These are phyloP conservation scores for Tulasnella sp. DNA, from an alignment of 768 basidiomycete species.

Conservation along the genomic window DNA sequence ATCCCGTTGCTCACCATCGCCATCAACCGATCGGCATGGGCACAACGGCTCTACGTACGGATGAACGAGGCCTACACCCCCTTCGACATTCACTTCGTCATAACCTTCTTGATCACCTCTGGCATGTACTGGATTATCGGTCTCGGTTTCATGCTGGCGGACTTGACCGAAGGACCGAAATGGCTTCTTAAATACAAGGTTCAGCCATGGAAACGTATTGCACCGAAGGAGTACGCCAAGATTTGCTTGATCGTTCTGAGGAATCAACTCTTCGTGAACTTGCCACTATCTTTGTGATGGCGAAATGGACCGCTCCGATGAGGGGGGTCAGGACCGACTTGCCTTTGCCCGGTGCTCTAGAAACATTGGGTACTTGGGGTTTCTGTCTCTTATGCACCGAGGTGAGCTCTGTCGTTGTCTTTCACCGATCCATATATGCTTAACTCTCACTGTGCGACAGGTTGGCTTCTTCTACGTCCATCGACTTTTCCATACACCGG, in stretches of 20 bases:
- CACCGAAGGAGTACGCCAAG: conserved; percentile 8
- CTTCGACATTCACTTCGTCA: neutral
- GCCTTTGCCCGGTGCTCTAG: conserved; percentile 6
- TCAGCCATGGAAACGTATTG: conserved; percentile 6
- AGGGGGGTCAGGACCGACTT: conserved; percentile 4
- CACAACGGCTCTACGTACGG: neutral
- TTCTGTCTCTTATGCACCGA: conserved; percentile 5
- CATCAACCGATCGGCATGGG: neutral
- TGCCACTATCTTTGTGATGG: neutral
- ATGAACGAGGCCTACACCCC: conserved; percentile 2
- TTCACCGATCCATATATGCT: neutral
- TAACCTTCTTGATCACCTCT: neutral
- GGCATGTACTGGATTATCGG: neutral
- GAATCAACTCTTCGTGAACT: conserved; percentile 1
- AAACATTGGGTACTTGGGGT: conserved; percentile 9
- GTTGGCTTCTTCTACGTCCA: conserved; percentile 14
- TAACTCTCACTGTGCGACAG: too few species aligned
- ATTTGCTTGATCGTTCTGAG: conserved; percentile 2
- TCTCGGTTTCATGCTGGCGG: conserved; percentile 4
- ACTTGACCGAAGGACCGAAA: conserved; percentile 5
- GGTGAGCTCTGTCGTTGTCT: neutral
- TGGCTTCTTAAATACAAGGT: conserved; percentile 8
- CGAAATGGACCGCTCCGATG: neutral
- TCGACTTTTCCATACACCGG: conserved; percentile 7
- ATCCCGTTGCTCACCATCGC: neutral